A percentile compares a stretch with the other conserved stretches of the same genome.
Evolutionary conservation across 352 stramenopile genomes (phyloP).

Genomic region (Phytophthora pluvialis): DNA sequence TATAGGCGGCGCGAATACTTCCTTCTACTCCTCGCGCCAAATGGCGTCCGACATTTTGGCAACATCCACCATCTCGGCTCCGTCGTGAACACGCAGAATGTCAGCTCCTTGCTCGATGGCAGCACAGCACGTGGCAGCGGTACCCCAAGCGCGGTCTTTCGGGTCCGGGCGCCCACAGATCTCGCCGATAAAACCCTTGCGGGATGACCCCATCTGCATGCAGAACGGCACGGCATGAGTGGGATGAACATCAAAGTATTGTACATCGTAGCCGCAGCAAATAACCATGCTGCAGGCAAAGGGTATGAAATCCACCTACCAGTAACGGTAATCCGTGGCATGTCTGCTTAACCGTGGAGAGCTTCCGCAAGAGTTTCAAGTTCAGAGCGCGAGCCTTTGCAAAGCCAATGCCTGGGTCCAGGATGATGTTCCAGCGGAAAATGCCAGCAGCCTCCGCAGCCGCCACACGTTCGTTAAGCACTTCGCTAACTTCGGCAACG

Average conservation of each 20-base stretch:
- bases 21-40: slow-evolving; percentile 49
- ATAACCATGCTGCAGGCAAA: too few species aligned
- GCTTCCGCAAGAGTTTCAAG: slow-evolving; percentile 87
- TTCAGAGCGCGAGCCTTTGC: slow-evolving; percentile 95
- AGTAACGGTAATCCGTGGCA: slow-evolving; percentile 66
- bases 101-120: slow-evolving; percentile 79
- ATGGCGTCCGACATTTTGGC: slow-evolving; percentile 94
- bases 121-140: slow-evolving; percentile 92
- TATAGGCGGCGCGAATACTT: slow-evolving; percentile 12
- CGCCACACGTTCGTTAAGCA: slow-evolving; percentile 76
- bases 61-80: slow-evolving; percentile 90
- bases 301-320: slow-evolving; percentile 26
- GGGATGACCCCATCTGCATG: slow-evolving; percentile 89
- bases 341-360: slow-evolving; percentile 55
- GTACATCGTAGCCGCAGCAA: too few species aligned
- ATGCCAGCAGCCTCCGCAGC: slow-evolving; percentile 89
- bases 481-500: slow-evolving; percentile 83
- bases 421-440: slow-evolving; percentile 94
- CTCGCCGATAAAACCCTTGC: slow-evolving; percentile 98
- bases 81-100: slow-evolving; percentile 97
- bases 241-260: too few species aligned
- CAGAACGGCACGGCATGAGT: not conserved
- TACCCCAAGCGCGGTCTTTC: slow-evolving; percentile 92
- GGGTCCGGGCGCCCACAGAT: slow-evolving; percentile 88
- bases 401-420: slow-evolving; percentile 99